phyloP scores from a whole-genome alignment of 192 early-diverging fungal species.

The Phlyctochytrium planicorne region DNA sequence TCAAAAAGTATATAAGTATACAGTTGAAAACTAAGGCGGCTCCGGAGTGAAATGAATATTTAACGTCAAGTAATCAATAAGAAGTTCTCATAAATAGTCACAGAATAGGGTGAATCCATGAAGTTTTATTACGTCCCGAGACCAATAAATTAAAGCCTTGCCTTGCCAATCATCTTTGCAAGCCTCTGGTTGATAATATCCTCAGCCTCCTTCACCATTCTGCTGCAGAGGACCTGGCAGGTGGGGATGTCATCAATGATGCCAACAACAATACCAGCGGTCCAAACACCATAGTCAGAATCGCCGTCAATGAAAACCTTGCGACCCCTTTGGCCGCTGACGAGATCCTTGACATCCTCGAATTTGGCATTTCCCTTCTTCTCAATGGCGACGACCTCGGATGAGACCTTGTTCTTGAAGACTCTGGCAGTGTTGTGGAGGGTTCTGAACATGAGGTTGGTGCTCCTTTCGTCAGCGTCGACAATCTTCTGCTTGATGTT shows the following conservation, averaged over 20 bases:
- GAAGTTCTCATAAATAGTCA: too few species aligned
- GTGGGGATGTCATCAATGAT: constrained; percentile 79
- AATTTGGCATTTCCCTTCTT: constrained; percentile 62
- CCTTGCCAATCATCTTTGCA: constrained; percentile 27
- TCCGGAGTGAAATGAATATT: too few species aligned
- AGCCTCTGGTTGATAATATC: constrained; percentile 37
- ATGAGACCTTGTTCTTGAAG: constrained; percentile 68
- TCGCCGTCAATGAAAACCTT: constrained; percentile 48
- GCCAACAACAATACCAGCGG: constrained; percentile 34
- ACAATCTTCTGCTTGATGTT: constrained; percentile 77
- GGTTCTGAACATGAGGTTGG: constrained; percentile 69
- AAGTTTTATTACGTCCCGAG: too few species aligned
- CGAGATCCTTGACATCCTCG: constrained; percentile 66
- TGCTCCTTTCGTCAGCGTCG: constrained; percentile 61
- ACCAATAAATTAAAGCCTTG: constrained; percentile 17
- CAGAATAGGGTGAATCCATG: too few species aligned
- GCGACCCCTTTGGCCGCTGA: constrained; percentile 56
- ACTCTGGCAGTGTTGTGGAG: constrained; percentile 73
- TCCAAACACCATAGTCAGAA: constrained; percentile 50
- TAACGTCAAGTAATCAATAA: too few species aligned
- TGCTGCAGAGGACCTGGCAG: constrained; percentile 59
- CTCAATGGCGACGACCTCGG: constrained; percentile 70
- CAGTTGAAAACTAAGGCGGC: too few species aligned
- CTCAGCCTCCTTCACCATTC: constrained; percentile 59
- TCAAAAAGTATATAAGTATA: too few species aligned